Evolutionary conservation across 2,329 filamentous ascomycete genomes (phyloP).

Genomic region (Cladosporium oxysporum): DNA sequence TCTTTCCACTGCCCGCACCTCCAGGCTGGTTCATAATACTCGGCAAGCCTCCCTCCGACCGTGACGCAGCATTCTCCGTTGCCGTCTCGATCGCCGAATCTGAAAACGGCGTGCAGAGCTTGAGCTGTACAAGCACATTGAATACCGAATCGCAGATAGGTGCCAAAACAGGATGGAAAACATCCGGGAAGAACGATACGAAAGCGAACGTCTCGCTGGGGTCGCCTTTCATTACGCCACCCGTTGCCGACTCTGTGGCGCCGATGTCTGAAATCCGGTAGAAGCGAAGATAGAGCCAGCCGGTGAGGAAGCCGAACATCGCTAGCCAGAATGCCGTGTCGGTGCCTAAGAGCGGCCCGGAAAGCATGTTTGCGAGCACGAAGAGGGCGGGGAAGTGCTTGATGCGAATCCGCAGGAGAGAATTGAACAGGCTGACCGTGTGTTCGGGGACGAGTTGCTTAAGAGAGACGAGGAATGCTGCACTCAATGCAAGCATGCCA

Average conservation of each 20-base stretch:
- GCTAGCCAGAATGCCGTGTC: conserved; percentile 78
- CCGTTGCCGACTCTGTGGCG: conserved; percentile 51
- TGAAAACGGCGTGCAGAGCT: conserved; percentile 82
- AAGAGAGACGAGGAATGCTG: conserved; percentile 92
- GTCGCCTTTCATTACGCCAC: conserved; percentile 72
- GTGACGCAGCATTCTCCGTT: conserved; percentile 68
- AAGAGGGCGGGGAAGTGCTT: conserved; percentile 77
- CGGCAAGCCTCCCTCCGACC: conserved; percentile 62
- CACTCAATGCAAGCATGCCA: conserved; percentile 85
- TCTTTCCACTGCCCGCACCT: conserved; percentile 58
- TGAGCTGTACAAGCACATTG: conserved; percentile 70
- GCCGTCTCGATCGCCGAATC: conserved; percentile 74
- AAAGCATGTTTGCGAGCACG: conserved; percentile 69
- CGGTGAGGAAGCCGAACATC: conserved; percentile 77
- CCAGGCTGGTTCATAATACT: conserved; percentile 53
- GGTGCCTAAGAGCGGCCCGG: conserved; percentile 65
- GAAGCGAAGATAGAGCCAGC: conserved; percentile 96
- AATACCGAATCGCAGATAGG: conserved; percentile 75
- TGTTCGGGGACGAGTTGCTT: conserved; percentile 97
- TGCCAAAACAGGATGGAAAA: conserved; percentile 74
- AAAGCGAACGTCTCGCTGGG: conserved; percentile 96
- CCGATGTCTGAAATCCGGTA: conserved; percentile 68
- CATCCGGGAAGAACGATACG: conserved; percentile 89
- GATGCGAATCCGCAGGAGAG: conserved; percentile 84
- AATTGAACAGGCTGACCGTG: conserved; percentile 90